A percentile compares a stretch with the other conserved stretches of the same genome.
phyloP scores from a whole-genome alignment of 2,329 filamentous ascomycete genomes.

The Xylaria sp. region DNA sequence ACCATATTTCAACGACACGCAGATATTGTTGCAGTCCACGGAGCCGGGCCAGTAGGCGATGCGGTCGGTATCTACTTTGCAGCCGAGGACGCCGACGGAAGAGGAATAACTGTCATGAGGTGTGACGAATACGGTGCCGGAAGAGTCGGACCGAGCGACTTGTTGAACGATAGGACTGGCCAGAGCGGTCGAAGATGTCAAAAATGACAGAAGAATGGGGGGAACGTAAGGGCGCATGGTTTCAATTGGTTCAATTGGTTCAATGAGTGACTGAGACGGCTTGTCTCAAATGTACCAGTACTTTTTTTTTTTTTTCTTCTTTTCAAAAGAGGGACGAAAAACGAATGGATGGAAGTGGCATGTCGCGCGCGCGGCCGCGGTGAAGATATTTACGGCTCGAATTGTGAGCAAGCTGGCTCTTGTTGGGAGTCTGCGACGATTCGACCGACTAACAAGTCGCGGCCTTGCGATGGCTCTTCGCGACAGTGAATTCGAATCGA shows the following conservation, averaged over 20 bases:
- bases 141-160: background rate
- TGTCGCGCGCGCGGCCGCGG: conserved; percentile 11
- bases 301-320: too few relatives aligned
- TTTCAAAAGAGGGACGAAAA: conserved; percentile 17
- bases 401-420: conserved; percentile 10
- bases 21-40: conserved; percentile 61
- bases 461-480: background rate
- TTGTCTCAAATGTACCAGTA: conserved; percentile 16
- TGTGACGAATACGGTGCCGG: conserved; percentile 56
- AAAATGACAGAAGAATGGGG: conserved; percentile 15
- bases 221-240: conserved; percentile 20
- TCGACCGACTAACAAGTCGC: conserved; percentile 17
- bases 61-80: conserved; percentile 66
- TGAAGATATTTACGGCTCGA: background rate
- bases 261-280: conserved; percentile 24
- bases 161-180: background rate
- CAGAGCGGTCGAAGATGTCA: conserved; percentile 14
- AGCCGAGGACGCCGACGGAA: conserved; percentile 64
- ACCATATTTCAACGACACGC: conserved; percentile 57
- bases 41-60: conserved; percentile 65
- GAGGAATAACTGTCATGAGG: conserved; percentile 63
- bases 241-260: conserved; percentile 17
- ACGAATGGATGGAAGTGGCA: conserved; percentile 14
- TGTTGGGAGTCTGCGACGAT: conserved; percentile 21
- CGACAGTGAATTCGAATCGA: conserved; percentile 5